Conservation (phyloP, 495 filamentous ascomycete species). For the Hypomontagnella submonticulosa region DNA sequence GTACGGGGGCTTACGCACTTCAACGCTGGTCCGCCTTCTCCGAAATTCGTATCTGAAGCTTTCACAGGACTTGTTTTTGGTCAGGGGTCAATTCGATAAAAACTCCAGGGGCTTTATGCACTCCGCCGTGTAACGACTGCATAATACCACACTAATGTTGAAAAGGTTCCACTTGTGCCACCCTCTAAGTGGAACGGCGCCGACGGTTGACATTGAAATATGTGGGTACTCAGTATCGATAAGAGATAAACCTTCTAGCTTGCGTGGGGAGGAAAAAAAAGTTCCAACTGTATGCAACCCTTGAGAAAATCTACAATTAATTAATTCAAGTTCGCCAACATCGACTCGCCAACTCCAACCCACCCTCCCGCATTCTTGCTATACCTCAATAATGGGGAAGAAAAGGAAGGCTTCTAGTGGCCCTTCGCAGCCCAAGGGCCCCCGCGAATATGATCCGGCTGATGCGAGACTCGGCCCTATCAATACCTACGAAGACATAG, state of each 20-base stretch:
- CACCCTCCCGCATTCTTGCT: not conserved
- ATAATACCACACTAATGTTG: no score
- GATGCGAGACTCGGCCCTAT: slow-evolving; percentile 68
- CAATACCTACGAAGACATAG: slow-evolving; percentile 82
- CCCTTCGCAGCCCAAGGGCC: slow-evolving; percentile 50
- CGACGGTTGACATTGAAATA: not conserved
- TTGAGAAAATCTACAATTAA: slow-evolving; percentile 1
- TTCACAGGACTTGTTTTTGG: not conserved
- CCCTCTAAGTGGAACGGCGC: no score
- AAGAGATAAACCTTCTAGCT: slow-evolving; percentile 19
- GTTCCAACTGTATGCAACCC: slow-evolving; percentile 16
- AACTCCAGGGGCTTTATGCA: no score
- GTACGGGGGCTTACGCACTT: no score
- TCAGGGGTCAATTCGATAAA: no score
- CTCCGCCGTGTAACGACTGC: no score
- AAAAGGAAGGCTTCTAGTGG: slow-evolving; percentile 78
- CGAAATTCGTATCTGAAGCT: not conserved
- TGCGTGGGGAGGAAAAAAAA: slow-evolving; percentile 41
- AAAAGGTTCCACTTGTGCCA: no score
- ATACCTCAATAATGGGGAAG: slow-evolving; percentile 72
- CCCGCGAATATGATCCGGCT: slow-evolving; percentile 62
- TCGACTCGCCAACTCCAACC: not conserved
- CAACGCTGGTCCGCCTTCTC: no score
- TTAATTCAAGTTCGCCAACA: slow-evolving; percentile 2
- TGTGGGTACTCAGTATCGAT: slow-evolving; percentile 13